Conservation (phyloP, 495 filamentous ascomycete genomes). For the Penicillium roqueforti region DNA sequence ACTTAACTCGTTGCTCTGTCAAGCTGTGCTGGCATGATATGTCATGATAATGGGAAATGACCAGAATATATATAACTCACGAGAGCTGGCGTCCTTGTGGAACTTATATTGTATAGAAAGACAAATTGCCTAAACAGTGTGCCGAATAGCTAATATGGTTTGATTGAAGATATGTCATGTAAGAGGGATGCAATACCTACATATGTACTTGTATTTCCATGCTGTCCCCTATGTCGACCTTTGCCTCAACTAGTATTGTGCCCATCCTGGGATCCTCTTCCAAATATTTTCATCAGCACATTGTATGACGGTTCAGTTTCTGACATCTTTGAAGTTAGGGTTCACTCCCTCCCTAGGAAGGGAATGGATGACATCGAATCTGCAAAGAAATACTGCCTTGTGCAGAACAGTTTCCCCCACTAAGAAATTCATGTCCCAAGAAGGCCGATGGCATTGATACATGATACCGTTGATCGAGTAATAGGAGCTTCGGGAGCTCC, state of each 20-base stretch:
- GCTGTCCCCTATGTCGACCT: no score
- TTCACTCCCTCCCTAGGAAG: background rate
- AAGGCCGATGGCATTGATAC: constrained; percentile 18
- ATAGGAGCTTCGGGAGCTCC: no score
- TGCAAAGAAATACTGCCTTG: constrained; percentile 5
- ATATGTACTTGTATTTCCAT: background rate
- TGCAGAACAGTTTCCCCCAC: constrained; percentile 19
- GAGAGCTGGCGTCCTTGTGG: constrained; percentile 15
- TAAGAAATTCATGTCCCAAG: constrained; percentile 8
- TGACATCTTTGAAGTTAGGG: background rate
- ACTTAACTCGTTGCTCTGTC: background rate
- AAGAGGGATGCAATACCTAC: background rate
- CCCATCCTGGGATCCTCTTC: no score
- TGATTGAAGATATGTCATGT: background rate
- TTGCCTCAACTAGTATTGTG: no score
- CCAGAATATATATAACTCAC: constrained; percentile 20
- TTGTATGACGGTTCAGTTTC: background rate
- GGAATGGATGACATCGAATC: background rate
- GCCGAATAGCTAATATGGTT: background rate
- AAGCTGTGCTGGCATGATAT: constrained; percentile 9
- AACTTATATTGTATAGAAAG: background rate
- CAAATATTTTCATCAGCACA: background rate
- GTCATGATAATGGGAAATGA: constrained; percentile 26
- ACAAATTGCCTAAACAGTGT: background rate
- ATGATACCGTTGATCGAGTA: constrained; percentile 13